Base-by-base conservation (phyloP, 164 flowering plant genomes). In the Chimonanthus salicifolius region DNA sequence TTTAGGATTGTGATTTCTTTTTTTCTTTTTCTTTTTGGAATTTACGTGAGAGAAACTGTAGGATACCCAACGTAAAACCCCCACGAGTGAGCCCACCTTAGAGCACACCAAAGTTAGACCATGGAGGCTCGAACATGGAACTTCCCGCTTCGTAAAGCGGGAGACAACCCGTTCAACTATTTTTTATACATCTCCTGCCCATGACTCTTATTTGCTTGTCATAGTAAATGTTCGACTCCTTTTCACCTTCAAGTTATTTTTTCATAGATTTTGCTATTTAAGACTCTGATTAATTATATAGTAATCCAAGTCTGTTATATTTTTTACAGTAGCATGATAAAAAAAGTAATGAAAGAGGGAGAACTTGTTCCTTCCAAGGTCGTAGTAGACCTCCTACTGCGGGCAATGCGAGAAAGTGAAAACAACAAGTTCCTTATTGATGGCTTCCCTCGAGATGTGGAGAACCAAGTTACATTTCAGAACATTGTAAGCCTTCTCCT, bases 381-480 rank as follows among this genome's bases (percentile, higher is more conserved):
- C 11, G 75, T 77, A 15, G 75, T 84, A n/a, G 80, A 76, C 79
- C 86, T 85, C 65, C 79, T 85, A 49, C 79, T 78, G 48, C 47
- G 70, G 70, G 88, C 88, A 62, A 84, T 87, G 74, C 76, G 71
- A 73, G 72, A 76, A 65, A 87, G 75, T 70, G 73, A 33, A 4
- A 85, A 79, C 58, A 78, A 85, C 71, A 84, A 82, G 66, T 87
- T 87, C 70, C 80, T 85, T n/a, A 78, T 87, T 62, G 90, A 87
- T 78, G 90, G 88, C 18, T 87, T 87, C 66, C 89, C 88, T 48
- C 85, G 87, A 5, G 82, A 82, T 78, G 86, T 84, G 58, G 90
- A 85, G 70, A 85, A 83, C 49, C 82, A 77, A 7, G 49, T 73
- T 72, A 77, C 81, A 58, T 77, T 74, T 76, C 83, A 82, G 69